Conservation (phyloP, 257 asterid species). For the Salvia hispanica region DNA sequence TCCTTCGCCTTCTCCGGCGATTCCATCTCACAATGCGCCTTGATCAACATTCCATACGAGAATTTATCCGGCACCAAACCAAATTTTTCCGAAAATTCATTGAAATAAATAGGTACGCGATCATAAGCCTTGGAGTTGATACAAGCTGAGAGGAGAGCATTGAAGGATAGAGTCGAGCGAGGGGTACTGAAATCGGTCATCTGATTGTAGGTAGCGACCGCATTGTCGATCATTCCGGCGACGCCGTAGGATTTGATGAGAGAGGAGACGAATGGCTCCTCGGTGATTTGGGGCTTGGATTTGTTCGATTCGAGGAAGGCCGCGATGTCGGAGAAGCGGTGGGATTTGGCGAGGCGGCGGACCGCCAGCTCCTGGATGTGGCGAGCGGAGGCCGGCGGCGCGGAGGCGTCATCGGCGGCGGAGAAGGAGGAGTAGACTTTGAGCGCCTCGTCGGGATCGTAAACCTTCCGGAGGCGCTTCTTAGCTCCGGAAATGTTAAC, state of each 20-base stretch:
- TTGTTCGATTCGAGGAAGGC: slow-evolving; percentile 75
- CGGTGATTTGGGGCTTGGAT: slow-evolving; percentile 55
- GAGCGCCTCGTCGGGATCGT: slow-evolving; percentile 76
- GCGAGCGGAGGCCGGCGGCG: slow-evolving; percentile 55
- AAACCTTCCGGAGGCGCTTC: slow-evolving; percentile 42
- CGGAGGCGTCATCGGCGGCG: slow-evolving; percentile 47
- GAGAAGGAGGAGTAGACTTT: slow-evolving; percentile 66
- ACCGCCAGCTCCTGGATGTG: slow-evolving; percentile 70
- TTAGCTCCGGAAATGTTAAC: slow-evolving; percentile 56
- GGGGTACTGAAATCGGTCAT: slow-evolving; percentile 78
- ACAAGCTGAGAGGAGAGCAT: slow-evolving; percentile 63
- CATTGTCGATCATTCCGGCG: slow-evolving; percentile 77
- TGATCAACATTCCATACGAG: slow-evolving; percentile 69
- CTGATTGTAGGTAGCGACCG: slow-evolving; percentile 52
- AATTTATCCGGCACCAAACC: slow-evolving; percentile 58
- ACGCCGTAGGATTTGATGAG: slow-evolving; percentile 77
- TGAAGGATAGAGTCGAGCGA: slow-evolving; percentile 64
- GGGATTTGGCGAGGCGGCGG: slow-evolving; percentile 71
- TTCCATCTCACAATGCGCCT: slow-evolving; percentile 73
- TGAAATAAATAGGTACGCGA: slow-evolving; percentile 55
- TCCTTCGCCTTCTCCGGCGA: slow-evolving; percentile 53
- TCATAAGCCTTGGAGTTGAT: slow-evolving; percentile 44
- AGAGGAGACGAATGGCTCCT: slow-evolving; percentile 68
- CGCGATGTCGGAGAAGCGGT: slow-evolving; percentile 67
- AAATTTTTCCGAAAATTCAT: slow-evolving; percentile 56